Evolutionary conservation across 352 stramenopile species (phyloP).

Genomic region (Phytophthora fragariae): DNA sequence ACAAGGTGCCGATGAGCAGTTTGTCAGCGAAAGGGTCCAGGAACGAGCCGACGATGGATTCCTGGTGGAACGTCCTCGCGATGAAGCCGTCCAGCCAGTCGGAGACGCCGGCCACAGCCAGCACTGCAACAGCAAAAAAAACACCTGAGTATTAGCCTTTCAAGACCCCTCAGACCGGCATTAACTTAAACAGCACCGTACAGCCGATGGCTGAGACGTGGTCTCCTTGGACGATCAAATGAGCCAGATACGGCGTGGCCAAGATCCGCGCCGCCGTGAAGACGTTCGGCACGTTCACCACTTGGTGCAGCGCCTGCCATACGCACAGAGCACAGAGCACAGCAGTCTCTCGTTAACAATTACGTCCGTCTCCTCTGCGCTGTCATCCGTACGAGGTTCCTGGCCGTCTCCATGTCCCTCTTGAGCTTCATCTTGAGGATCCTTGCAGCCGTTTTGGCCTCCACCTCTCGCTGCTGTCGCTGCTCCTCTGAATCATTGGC

Average conservation of each 20-base stretch:
- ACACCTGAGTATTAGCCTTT: not conserved
- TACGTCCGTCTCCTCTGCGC: no score
- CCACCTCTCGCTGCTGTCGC: constrained; percentile 13
- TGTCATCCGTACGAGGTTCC: constrained; percentile 44
- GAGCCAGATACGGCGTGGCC: constrained; percentile 77
- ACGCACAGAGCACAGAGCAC: constrained; percentile 2
- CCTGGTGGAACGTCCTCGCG: constrained; percentile 74
- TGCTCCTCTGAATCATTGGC: constrained; percentile 17
- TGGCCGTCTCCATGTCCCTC: constrained; percentile 59
- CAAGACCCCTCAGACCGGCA: not conserved
- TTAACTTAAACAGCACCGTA: constrained; percentile 30
- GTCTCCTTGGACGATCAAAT: constrained; percentile 76
- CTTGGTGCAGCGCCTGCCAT: constrained; percentile 65
- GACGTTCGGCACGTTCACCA: constrained; percentile 81
- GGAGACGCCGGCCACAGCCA: constrained; percentile 74
- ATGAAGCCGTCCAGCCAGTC: constrained; percentile 89
- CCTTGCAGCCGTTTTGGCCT: constrained; percentile 40
- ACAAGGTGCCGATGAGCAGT: constrained; percentile 78
- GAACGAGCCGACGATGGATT: constrained; percentile 86
- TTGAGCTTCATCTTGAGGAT: constrained; percentile 61
- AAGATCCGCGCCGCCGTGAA: constrained; percentile 85
- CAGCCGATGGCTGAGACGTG: constrained; percentile 71
- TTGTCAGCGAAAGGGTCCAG: constrained; percentile 87
- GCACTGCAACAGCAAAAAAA: constrained; percentile 45
- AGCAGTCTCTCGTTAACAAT: not conserved